Evolutionary conservation across 805 yeast species (phyloP).

Genomic region (Torulaspora indica): DNA sequence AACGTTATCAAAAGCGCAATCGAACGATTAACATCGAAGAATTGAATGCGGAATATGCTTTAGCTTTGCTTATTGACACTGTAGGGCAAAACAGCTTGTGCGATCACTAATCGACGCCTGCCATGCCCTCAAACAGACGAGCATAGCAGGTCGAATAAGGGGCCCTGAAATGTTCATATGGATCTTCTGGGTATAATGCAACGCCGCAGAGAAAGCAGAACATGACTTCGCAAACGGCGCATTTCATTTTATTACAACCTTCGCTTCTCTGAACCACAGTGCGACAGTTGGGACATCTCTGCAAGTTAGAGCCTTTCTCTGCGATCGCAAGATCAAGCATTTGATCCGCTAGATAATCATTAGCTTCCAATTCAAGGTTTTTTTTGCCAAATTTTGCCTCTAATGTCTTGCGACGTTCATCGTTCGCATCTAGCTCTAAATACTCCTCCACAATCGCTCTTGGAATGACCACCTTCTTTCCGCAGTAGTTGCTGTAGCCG

Average conservation of each 20-base stretch:
- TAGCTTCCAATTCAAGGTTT: slow-evolving; percentile 40
- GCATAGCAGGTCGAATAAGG: slow-evolving; percentile 43
- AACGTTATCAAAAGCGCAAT: slow-evolving; percentile 29
- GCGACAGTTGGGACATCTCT: slow-evolving; percentile 50
- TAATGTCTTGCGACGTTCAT: slow-evolving; percentile 36
- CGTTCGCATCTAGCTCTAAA: slow-evolving; percentile 35
- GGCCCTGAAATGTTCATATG: slow-evolving; percentile 51
- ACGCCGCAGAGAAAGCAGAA: slow-evolving; percentile 57
- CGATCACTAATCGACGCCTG: slow-evolving; percentile 26
- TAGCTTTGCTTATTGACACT: too few species aligned
- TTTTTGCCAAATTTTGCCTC: slow-evolving; percentile 45
- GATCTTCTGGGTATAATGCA: slow-evolving; percentile 38
- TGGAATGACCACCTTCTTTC: slow-evolving; percentile 32
- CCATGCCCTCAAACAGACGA: slow-evolving; percentile 50
- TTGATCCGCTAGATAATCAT: slow-evolving; percentile 45
- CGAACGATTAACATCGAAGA: slow-evolving; percentile 19
- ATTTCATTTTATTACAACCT: slow-evolving; percentile 63
- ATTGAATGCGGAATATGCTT: too few species aligned
- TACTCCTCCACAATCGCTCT: slow-evolving; percentile 36
- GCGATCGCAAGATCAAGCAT: slow-evolving; percentile 43
- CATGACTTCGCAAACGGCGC: slow-evolving; percentile 43
- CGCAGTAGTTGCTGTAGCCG: slow-evolving; percentile 48
- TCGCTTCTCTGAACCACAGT: slow-evolving; percentile 49
- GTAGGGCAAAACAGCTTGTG: too few species aligned
- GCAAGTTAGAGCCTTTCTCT: slow-evolving; percentile 41